These are phyloP conservation scores for Trichoderma breve DNA, from an alignment of 2,329 filamentous ascomycete species.

Conservation along the genomic window DNA sequence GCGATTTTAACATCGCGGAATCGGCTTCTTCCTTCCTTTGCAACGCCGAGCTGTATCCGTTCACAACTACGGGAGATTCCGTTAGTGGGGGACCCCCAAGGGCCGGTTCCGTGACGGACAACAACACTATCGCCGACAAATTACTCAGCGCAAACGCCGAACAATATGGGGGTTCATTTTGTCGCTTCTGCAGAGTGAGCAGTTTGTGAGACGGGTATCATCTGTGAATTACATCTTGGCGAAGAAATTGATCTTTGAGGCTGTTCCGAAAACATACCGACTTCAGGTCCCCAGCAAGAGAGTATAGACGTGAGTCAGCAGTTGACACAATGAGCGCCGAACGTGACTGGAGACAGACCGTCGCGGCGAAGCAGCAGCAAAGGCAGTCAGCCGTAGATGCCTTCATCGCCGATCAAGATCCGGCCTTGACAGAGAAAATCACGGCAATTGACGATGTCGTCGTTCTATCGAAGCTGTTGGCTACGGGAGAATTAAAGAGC, in stretches of 20 bases:
- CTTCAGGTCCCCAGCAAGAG: background rate
- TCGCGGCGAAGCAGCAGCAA: background rate
- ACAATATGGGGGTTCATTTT: background rate
- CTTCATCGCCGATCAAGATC: background rate
- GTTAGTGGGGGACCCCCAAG: background rate
- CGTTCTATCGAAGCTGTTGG: background rate
- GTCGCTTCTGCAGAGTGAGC: background rate
- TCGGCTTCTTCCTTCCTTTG: background rate
- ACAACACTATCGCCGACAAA: background rate
- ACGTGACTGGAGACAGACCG: background rate
- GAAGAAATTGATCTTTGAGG: background rate
- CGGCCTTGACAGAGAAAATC: background rate
- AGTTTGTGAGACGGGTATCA: background rate
- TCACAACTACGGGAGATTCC: background rate
- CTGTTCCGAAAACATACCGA: background rate
- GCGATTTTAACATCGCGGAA: background rate
- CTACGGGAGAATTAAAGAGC: background rate
- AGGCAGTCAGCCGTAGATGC: background rate
- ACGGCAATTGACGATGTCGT: background rate
- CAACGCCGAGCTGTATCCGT: background rate
- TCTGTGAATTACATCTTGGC: background rate
- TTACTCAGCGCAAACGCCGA: background rate
- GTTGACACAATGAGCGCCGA: background rate
- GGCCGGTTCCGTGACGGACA: background rate
- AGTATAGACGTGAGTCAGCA: background rate